Evolutionary conservation across 768 basidiomycete species (phyloP), one percentile per base, ranked within the genome.

Genomic region (Xerocomus potaroensis): DNA sequence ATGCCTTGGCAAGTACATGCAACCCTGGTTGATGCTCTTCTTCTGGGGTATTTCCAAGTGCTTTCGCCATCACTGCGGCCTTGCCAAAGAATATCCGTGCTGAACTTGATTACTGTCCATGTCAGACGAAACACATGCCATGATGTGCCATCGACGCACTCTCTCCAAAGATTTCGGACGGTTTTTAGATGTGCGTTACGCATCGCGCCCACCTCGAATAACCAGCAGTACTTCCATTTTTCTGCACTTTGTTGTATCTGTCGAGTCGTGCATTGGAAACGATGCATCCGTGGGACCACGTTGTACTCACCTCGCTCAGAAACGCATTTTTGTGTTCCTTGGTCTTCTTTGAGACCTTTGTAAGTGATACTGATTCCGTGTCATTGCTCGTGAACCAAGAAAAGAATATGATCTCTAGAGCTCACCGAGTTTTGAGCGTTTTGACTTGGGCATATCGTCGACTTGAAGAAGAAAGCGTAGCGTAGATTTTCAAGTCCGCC

Each of bases 161-260:
- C 90, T 75, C 91, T 90, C 96, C 96, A 99, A 53, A 88, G 73
- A 49, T 83, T 83, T 54, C 96, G 79, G 38, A 98, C 90, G 42
- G 91, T 92, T 75, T 98, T 94, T 31, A 99, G 71, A 68, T 91
- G 87, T 22, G 92, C 73, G 70, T 95, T 98, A 50, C 96, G 77
- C 92, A 97, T 95, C 56, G 92, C 82, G 14, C 93, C 94, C 5
- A 97, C 91, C 57, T 87, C 83, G 63, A 99, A 96, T 31, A 97
- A 64, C 91, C 93, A 99, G 70, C 91, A 87, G 67, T 96, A 94
- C 61, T 80, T 80, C 84, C 90, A 97, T 72, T 91, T 88, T 56
- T 94, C 91, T 18, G 83, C 72, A 63, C 83, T 82, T 61, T 76
- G 76, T 73, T 91, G 87, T 44, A 98, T 72, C 91, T 93, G 59